Evolutionary conservation across 164 flowering plant genomes (phyloP).

Genomic region (Berberis vulgaris): DNA sequence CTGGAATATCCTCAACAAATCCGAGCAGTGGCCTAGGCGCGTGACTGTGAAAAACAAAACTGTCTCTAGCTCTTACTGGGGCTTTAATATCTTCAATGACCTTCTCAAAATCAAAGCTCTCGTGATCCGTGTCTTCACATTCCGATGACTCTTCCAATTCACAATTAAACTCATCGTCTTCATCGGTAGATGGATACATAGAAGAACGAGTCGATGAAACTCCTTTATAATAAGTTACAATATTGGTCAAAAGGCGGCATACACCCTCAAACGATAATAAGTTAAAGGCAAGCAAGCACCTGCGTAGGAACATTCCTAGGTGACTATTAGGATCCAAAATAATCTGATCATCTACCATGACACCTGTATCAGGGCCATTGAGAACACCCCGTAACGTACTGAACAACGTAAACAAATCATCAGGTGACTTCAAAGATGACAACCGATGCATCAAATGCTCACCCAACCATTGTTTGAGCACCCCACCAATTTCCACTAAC

Average conservation of each 20-base stretch:
- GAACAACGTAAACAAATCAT: conserved; percentile 80
- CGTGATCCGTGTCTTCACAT: conserved; percentile 68
- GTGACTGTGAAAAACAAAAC: conserved; percentile 58
- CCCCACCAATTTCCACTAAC: conserved; percentile 45
- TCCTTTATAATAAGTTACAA: conserved; percentile 63
- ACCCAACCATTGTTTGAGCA: conserved; percentile 42
- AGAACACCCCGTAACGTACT: conserved; percentile 46
- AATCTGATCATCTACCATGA: conserved; percentile 60
- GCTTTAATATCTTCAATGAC: conserved; percentile 49
- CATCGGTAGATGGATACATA: conserved; percentile 31
- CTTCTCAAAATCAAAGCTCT: conserved; percentile 38
- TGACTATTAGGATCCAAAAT: conserved; percentile 69
- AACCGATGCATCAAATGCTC: conserved; percentile 48
- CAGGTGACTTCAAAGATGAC: conserved; percentile 55
- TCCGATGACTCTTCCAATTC: conserved; percentile 35
- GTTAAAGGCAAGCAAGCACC: conserved; percentile 77
- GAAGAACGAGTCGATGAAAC: conserved; percentile 31
- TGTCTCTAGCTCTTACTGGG: conserved; percentile 32
- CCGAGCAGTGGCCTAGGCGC: conserved; percentile 41
- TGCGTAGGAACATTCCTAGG: conserved; percentile 78
- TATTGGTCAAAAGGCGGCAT: conserved; percentile 68
- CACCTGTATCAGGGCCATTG: conserved; percentile 36
- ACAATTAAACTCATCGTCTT: conserved; percentile 33
- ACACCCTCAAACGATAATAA: conserved; percentile 75
- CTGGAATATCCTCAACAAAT: conserved; percentile 45